A percentile compares a stretch with the other conserved stretches of the same genome.
Conservation (phyloP, 805 yeast species). For the Millerozyma miso region DNA sequence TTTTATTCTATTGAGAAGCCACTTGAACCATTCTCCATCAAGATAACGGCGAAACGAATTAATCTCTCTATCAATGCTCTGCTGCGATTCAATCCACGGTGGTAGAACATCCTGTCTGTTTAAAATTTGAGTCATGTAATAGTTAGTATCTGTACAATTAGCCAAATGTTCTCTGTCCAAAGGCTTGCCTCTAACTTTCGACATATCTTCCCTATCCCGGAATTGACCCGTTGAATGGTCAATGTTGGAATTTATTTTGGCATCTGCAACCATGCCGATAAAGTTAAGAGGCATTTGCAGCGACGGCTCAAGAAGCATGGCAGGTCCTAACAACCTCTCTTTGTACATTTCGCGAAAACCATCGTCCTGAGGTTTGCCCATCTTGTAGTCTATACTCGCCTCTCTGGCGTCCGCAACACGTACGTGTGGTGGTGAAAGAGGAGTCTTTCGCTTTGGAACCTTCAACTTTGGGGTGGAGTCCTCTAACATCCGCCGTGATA, state of each 20-base stretch:
- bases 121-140: slow-evolving; percentile 73
- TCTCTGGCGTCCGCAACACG: slow-evolving; percentile 63
- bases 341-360: slow-evolving; percentile 58
- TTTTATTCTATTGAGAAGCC: slow-evolving; percentile 12
- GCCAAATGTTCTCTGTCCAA: slow-evolving; percentile 49
- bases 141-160: slow-evolving; percentile 61
- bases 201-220: slow-evolving; percentile 42
- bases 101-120: slow-evolving; percentile 75
- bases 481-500: slow-evolving; percentile 28
- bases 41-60: slow-evolving; percentile 43
- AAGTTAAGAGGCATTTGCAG: slow-evolving; percentile 45
- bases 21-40: slow-evolving; percentile 34
- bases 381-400: slow-evolving; percentile 57
- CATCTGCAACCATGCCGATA: slow-evolving; percentile 67
- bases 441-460: slow-evolving; percentile 10
- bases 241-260: slow-evolving; percentile 59
- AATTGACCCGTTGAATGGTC: slow-evolving; percentile 71
- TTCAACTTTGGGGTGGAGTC: slow-evolving; percentile 23
- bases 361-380: slow-evolving; percentile 31
- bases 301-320: slow-evolving; percentile 41
- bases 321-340: slow-evolving; percentile 60
- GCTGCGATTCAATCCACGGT: slow-evolving; percentile 82
- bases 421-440: slow-evolving; percentile 22
- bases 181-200: slow-evolving; percentile 54
- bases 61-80: slow-evolving; percentile 61